phyloP scores from a whole-genome alignment of 2,329 filamentous ascomycete genomes.

The Alternaria infectoria region DNA sequence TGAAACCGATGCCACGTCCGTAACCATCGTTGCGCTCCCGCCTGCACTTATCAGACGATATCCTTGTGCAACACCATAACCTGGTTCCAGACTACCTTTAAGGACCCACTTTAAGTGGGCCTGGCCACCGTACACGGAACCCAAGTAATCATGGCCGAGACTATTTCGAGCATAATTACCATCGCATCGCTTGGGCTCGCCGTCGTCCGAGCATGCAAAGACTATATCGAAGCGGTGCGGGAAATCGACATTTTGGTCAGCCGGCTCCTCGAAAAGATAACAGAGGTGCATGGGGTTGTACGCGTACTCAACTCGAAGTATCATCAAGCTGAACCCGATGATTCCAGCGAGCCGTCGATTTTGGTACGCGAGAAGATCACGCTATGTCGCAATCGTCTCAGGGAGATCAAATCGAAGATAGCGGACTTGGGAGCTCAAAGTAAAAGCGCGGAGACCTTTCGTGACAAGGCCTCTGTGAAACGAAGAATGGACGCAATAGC shows the following conservation, averaged over 20 bases:
- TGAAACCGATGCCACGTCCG: not conserved
- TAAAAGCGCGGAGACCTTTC: slow-evolving; percentile 8
- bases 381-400: slow-evolving; percentile 6
- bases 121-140: not conserved
- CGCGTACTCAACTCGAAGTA: slow-evolving; percentile 14
- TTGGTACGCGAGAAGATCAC: slow-evolving; percentile 11
- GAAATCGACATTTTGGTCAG: slow-evolving; percentile 4
- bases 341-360: not conserved
- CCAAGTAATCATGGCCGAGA: slow-evolving; percentile 22
- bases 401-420: slow-evolving; percentile 10
- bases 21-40: not conserved
- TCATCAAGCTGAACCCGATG: not conserved
- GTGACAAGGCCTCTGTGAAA: slow-evolving; percentile 15
- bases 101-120: not conserved
- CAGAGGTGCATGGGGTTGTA: slow-evolving; percentile 12
- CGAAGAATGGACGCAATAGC: slow-evolving; percentile 9
- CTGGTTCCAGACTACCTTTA: not conserved
- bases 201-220: slow-evolving; percentile 13
- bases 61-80: not conserved
- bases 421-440: slow-evolving; percentile 8
- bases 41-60: not conserved
- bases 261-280: slow-evolving; percentile 7
- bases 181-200: slow-evolving; percentile 13
- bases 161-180: slow-evolving; percentile 17
- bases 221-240: slow-evolving; percentile 13